A percentile compares a stretch with the other conserved stretches of the same genome.
Evolutionary conservation across 2,329 filamentous ascomycete genomes (phyloP).

Genomic region (Xylariales sp.): DNA sequence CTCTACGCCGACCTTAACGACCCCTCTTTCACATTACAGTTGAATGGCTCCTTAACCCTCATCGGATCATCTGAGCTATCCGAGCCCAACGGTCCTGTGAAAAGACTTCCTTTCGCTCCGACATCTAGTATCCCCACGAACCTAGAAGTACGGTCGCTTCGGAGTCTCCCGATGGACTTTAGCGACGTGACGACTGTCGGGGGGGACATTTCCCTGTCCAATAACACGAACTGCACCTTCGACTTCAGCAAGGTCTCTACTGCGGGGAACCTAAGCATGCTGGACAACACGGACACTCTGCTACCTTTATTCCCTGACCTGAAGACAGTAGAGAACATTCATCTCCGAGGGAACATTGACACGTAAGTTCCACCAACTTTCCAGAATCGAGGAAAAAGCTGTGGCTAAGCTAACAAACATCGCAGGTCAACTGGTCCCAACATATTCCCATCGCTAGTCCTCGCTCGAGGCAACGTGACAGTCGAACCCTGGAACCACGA

Average conservation of each 20-base stretch:
- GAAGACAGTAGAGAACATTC: background rate
- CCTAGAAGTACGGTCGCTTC: background rate
- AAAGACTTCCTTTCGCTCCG: background rate
- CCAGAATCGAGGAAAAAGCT: background rate
- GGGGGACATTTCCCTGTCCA: background rate
- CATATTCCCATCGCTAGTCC: background rate
- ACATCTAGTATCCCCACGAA: background rate
- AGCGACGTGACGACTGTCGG: background rate
- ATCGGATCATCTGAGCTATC: background rate
- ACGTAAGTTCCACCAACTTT: conserved; percentile 2
- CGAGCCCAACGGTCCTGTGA: background rate
- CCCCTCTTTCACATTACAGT: background rate
- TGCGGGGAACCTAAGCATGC: background rate
- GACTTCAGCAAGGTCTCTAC: background rate
- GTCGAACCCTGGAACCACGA: conserved; percentile 11
- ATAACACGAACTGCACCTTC: conserved; percentile 9
- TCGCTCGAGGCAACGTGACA: background rate
- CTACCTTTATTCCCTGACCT: conserved; percentile 2
- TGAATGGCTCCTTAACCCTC: background rate
- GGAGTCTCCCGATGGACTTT: background rate
- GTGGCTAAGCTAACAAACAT: background rate
- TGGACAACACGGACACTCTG: background rate
- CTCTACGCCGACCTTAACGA: background rate
- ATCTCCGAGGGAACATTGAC: conserved; percentile 5
- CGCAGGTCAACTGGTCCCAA: background rate